Conservation (phyloP, 2,329 filamentous ascomycete species). For the Penicillium sp. region DNA sequence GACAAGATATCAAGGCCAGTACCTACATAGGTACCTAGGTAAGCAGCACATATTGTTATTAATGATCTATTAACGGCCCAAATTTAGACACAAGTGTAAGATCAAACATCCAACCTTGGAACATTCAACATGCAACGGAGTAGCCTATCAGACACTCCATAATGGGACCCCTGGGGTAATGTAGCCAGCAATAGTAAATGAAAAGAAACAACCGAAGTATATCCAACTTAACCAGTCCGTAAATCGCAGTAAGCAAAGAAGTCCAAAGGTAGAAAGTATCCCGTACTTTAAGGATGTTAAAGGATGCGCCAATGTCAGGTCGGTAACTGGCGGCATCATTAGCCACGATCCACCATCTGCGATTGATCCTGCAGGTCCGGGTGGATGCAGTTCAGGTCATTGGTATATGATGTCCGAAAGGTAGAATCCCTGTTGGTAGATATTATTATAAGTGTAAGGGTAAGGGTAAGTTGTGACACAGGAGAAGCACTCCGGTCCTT, state of each 20-base stretch:
- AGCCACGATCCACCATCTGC: conserved; percentile 7
- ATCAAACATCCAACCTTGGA: too few relatives aligned
- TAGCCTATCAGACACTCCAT: not conserved
- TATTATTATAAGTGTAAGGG: not conserved
- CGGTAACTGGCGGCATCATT: not conserved
- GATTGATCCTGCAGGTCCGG: conserved; percentile 4
- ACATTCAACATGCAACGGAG: not conserved
- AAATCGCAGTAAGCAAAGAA: not conserved
- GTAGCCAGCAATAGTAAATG: not conserved
- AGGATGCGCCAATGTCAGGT: not conserved
- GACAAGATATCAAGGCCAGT: not conserved
- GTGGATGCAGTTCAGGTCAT: conserved; percentile 1
- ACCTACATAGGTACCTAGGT: too few relatives aligned
- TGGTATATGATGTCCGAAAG: not conserved
- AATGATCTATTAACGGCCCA: not conserved
- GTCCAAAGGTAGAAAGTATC: too few relatives aligned
- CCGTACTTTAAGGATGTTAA: not conserved
- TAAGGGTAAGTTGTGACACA: not conserved
- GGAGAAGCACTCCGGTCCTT: not conserved
- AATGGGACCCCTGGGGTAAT: not conserved
- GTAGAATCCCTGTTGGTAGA: not conserved
- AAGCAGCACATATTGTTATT: not conserved
- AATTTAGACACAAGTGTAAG: not conserved
- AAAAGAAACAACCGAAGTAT: not conserved
- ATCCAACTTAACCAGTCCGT: not conserved